A percentile compares a stretch with the other conserved stretches of the same genome.
Conservation (phyloP, 2,329 filamentous ascomycete species). For the Westerdykella sp. region DNA sequence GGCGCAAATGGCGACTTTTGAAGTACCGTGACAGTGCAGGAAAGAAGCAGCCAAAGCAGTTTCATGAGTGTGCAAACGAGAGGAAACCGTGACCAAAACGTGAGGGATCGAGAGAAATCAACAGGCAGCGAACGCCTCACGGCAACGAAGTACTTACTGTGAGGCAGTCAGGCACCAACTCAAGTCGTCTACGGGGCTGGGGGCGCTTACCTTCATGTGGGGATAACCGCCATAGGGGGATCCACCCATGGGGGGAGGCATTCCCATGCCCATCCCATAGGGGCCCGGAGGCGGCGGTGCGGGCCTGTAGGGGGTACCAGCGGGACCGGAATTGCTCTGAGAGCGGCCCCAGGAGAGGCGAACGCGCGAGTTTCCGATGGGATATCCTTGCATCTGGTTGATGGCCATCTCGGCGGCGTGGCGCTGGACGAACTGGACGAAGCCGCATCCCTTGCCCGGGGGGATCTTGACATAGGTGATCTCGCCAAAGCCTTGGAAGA, state of each 20-base stretch:
- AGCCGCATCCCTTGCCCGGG: slow-evolving; percentile 96
- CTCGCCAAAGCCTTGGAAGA: slow-evolving; percentile 99
- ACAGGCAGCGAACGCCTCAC: slow-evolving; percentile 18
- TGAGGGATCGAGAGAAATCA: slow-evolving; percentile 31
- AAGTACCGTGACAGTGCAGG: slow-evolving; percentile 31
- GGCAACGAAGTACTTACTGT: slow-evolving; percentile 37
- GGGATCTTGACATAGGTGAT: slow-evolving; percentile 99
- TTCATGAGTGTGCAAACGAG: slow-evolving; percentile 35
- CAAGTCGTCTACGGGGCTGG: neutral
- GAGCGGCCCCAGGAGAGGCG: slow-evolving; percentile 95
- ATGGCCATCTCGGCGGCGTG: slow-evolving; percentile 99
- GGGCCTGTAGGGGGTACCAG: slow-evolving; percentile 93
- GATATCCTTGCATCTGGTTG: slow-evolving; percentile 99
- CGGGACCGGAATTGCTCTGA: slow-evolving; percentile 96
- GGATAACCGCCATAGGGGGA: slow-evolving; percentile 60
- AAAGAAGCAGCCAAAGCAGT: slow-evolving; percentile 32
- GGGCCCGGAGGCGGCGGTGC: slow-evolving; percentile 75
- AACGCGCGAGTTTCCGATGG: slow-evolving; percentile 96
- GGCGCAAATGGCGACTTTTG: slow-evolving; percentile 37
- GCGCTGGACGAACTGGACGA: slow-evolving; percentile 98
- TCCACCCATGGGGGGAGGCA: slow-evolving; percentile 37
- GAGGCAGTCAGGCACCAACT: slow-evolving; percentile 9
- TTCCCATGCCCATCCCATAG: slow-evolving; percentile 63
- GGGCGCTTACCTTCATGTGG: slow-evolving; percentile 55
- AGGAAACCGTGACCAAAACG: slow-evolving; percentile 28